Evolutionary conservation across 2,329 filamentous ascomycete species (phyloP).

Genomic region (Penicillium italicum): DNA sequence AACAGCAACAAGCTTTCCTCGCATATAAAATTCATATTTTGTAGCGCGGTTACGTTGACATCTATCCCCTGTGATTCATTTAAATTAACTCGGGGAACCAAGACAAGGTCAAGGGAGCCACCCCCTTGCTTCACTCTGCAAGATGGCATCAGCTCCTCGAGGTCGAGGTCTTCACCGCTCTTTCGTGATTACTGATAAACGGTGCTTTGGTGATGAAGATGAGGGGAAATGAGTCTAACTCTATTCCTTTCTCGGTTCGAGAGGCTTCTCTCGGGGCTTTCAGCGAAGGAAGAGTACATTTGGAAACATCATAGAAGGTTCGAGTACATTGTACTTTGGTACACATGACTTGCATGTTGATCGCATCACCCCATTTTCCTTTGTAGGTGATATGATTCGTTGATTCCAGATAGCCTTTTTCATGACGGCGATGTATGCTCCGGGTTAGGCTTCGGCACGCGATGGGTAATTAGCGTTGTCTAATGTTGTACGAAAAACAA

Average conservation of each 20-base stretch:
- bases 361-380: background rate
- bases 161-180: constrained; percentile 19
- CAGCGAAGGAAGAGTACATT: background rate
- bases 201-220: background rate
- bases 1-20: constrained; percentile 6
- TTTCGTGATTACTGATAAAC: constrained; percentile 5
- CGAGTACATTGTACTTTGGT: background rate
- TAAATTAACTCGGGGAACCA: background rate
- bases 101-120: constrained; percentile 2
- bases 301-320: background rate
- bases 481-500: background rate
- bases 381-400: background rate
- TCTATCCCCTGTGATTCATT: background rate
- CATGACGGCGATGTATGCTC: background rate
- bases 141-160: constrained; percentile 18
- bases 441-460: background rate
- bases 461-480: background rate
- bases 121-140: constrained; percentile 21
- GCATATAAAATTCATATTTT: background rate
- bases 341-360: constrained; percentile 6
- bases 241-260: background rate
- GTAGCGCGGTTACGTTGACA: background rate
- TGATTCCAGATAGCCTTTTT: background rate
- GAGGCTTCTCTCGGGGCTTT: background rate
- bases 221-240: background rate